Evolutionary conservation across 2,329 filamentous ascomycete species (phyloP).

Genomic region (Colletotrichum sp.): DNA sequence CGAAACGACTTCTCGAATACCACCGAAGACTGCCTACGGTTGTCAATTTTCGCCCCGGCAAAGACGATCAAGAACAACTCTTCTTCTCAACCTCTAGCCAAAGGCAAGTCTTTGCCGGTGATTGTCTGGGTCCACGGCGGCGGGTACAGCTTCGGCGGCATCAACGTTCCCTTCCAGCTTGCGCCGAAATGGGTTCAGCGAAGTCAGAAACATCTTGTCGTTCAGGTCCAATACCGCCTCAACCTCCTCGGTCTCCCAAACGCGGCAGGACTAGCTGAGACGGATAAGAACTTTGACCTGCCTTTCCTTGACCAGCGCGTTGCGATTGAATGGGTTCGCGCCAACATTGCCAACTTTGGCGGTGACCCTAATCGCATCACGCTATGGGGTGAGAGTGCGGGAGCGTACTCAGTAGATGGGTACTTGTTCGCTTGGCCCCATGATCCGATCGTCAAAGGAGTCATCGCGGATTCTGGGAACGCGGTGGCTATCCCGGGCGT

Average conservation of each 20-base stretch:
- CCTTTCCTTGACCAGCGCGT: conserved; percentile 51
- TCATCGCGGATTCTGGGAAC: neutral
- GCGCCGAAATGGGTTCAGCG: neutral
- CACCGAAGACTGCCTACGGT: neutral
- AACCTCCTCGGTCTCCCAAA: neutral
- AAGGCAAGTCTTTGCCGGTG: conserved; percentile 27
- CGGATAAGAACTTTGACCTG: neutral
- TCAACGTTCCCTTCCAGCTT: conserved; percentile 36
- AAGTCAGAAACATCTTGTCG: neutral
- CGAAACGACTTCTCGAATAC: neutral
- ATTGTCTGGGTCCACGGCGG: conserved; percentile 51
- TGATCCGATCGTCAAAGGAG: neutral
- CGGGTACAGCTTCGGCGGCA: conserved; percentile 50
- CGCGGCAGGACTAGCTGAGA: neutral
- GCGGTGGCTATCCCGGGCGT: neutral
- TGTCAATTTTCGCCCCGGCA: neutral
- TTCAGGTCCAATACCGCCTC: neutral
- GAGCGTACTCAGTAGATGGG: conserved; percentile 35
- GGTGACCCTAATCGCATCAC: conserved; percentile 45
- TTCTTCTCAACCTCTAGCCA: neutral
- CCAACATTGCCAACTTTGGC: conserved; percentile 52
- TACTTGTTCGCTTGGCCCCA: neutral
- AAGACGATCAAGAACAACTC: neutral
- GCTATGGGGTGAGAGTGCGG: conserved; percentile 48
- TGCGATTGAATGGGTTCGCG: conserved; percentile 53